These are phyloP conservation scores for Spongospora subterranea DNA, from an alignment of 208 protist genomes.

Conservation along the genomic window DNA sequence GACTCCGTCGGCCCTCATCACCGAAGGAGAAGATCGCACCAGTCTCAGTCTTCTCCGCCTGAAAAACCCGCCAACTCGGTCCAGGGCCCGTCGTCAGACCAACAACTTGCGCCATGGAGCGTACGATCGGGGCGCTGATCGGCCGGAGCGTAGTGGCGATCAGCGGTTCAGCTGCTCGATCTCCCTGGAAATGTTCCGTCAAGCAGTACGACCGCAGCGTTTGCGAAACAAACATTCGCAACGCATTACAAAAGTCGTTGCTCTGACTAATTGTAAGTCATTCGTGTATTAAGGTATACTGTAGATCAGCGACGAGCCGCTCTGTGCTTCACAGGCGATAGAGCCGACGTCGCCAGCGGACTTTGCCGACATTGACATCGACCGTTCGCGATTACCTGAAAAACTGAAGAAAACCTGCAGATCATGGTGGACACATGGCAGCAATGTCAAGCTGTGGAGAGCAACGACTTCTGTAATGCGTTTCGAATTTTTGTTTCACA, in stretches of 20 bases:
- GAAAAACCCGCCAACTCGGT: too few relatives aligned
- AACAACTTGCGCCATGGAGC: too few relatives aligned
- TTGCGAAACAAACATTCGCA: not conserved
- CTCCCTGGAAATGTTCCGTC: not conserved
- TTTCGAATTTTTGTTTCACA: not conserved
- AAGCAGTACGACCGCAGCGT: not conserved
- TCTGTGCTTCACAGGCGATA: not conserved
- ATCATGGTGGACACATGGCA: not conserved
- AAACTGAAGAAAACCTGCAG: not conserved
- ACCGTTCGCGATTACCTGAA: not conserved
- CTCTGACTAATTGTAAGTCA: too few relatives aligned
- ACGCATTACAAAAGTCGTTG: not conserved
- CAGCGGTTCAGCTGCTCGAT: not conserved
- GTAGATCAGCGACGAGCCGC: not conserved
- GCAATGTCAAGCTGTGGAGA: not conserved
- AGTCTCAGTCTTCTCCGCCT: too few relatives aligned
- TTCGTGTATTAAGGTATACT: too few relatives aligned
- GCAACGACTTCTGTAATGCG: not conserved
- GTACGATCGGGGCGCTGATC: too few relatives aligned
- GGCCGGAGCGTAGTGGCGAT: too few relatives aligned
- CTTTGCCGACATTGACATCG: not conserved
- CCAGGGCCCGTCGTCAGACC: too few relatives aligned
- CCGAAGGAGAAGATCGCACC: too few relatives aligned
- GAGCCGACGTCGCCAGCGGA: not conserved
- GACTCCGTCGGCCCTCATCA: too few relatives aligned